These are phyloP conservation scores for Plasmodium vinckei DNA, from an alignment of 169 alveolate genomes.

Conservation along the genomic window DNA sequence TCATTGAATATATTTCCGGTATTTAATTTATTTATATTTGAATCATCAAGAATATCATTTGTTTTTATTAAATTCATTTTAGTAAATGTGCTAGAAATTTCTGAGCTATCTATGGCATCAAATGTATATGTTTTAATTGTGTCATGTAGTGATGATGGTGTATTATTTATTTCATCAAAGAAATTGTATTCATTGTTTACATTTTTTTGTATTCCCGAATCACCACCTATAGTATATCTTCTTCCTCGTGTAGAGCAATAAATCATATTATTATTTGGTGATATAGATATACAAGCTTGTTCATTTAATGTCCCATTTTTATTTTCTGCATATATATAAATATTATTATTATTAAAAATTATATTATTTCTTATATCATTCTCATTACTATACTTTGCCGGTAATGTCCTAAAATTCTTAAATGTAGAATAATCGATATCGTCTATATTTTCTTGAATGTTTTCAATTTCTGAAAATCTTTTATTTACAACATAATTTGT, in stretches of 20 bases:
- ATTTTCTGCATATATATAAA: slow-evolving; percentile 75
- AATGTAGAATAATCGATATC: slow-evolving; percentile 62
- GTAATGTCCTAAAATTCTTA: slow-evolving; percentile 69
- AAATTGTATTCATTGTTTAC: slow-evolving; percentile 68
- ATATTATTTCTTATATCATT: slow-evolving; percentile 75
- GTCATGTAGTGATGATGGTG: slow-evolving; percentile 19
- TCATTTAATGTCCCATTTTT: slow-evolving; percentile 76
- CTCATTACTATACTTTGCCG: slow-evolving; percentile 73
- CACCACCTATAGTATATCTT: slow-evolving; percentile 74
- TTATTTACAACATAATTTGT: slow-evolving; percentile 63
- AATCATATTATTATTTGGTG: slow-evolving; percentile 68
- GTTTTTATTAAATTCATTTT: slow-evolving; percentile 75
- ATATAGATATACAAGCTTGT: slow-evolving; percentile 71
- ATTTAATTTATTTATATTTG: slow-evolving; percentile 31
- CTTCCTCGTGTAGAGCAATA: slow-evolving; percentile 72
- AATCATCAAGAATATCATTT: slow-evolving; percentile 45
- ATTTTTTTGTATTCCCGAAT: slow-evolving; percentile 72
- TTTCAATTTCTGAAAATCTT: slow-evolving; percentile 70
- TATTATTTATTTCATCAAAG: slow-evolving; percentile 34
- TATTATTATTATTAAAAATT: slow-evolving; percentile 64
- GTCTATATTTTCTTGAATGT: slow-evolving; percentile 64
- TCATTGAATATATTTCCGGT: slow-evolving; percentile 67
- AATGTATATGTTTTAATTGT: slow-evolving; percentile 59
- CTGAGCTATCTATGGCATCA: slow-evolving; percentile 66
- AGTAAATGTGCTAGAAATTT: slow-evolving; percentile 56